These are phyloP conservation scores for Candida sithepensis DNA, from an alignment of 805 yeast genomes.

Conservation along the genomic window DNA sequence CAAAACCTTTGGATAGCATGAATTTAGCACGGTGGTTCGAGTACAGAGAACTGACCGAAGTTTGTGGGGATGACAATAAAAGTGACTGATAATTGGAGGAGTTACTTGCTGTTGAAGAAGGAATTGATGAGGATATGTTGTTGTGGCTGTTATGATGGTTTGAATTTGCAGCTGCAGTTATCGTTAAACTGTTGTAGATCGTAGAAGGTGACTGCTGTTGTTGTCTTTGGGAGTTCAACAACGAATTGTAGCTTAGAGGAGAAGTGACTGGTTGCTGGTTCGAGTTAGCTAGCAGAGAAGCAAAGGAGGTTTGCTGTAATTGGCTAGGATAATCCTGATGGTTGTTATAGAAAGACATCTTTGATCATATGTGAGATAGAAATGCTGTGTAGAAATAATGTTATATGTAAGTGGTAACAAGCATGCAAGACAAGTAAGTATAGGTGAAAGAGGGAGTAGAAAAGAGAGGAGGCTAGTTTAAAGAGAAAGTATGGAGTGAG, in stretches of 20 bases:
- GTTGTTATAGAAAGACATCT: not conserved
- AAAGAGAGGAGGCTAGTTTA: too few species aligned
- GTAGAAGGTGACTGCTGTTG: slow-evolving; percentile 16
- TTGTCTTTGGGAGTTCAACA: slow-evolving; percentile 9
- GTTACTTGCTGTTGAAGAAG: slow-evolving; percentile 12
- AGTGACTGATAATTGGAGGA: slow-evolving; percentile 23
- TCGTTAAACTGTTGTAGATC: slow-evolving; percentile 10
- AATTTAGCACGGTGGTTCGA: slow-evolving; percentile 43
- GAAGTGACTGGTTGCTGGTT: slow-evolving; percentile 4
- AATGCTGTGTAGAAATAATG: not conserved
- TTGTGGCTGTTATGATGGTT: not conserved
- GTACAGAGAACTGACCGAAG: slow-evolving; percentile 23
- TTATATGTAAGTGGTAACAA: too few species aligned
- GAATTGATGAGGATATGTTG: slow-evolving; percentile 3
- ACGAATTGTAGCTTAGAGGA: slow-evolving; percentile 13
- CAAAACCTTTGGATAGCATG: slow-evolving; percentile 58
- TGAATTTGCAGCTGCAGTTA: not conserved
- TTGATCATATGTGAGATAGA: not conserved
- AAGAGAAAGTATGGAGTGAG: too few species aligned
- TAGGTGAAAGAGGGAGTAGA: too few species aligned
- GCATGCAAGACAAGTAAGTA: too few species aligned
- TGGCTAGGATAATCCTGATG: not conserved
- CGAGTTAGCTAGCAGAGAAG: slow-evolving; percentile 7
- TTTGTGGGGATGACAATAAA: slow-evolving; percentile 25
- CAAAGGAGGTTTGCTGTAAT: slow-evolving; percentile 18